Conservation (phyloP, 2,329 filamentous ascomycete species). For the Scedosporium minutisporum region DNA sequence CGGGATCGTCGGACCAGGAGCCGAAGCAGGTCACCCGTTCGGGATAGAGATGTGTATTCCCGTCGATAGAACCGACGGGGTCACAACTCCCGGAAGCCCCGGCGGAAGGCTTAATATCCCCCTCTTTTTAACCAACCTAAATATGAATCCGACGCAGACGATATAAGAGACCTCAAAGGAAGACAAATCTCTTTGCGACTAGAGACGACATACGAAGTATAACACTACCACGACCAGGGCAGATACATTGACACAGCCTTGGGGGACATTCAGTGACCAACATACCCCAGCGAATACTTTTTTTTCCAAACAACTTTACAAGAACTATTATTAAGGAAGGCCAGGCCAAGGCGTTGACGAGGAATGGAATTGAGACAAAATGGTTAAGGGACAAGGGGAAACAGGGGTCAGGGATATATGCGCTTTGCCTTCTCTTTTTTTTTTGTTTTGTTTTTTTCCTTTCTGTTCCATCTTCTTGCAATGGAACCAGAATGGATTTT, state of each 20-base stretch:
- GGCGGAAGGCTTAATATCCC: no score
- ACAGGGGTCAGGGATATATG: background rate
- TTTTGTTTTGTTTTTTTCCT: background rate
- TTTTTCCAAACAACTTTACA: background rate
- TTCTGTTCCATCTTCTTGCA: background rate
- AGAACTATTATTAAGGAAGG: background rate
- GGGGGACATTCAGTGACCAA: background rate
- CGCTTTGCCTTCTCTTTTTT: slow-evolving; percentile 1
- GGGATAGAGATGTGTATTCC: slow-evolving; percentile 32
- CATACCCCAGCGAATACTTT: background rate
- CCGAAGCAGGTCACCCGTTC: slow-evolving; percentile 28
- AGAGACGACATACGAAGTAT: background rate
- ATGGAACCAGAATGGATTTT: background rate
- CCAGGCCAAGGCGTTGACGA: background rate
- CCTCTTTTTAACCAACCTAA: no score
- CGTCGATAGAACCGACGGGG: slow-evolving; percentile 30
- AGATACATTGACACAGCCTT: background rate
- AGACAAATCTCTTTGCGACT: background rate
- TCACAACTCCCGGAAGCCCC: no score
- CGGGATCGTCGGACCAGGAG: slow-evolving; percentile 22
- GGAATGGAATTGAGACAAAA: background rate
- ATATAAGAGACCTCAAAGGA: no score
- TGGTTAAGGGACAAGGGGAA: background rate
- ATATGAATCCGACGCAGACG: no score
- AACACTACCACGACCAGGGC: background rate